phyloP scores from a whole-genome alignment of 768 basidiomycete genomes.

The Mycena epipterygia region DNA sequence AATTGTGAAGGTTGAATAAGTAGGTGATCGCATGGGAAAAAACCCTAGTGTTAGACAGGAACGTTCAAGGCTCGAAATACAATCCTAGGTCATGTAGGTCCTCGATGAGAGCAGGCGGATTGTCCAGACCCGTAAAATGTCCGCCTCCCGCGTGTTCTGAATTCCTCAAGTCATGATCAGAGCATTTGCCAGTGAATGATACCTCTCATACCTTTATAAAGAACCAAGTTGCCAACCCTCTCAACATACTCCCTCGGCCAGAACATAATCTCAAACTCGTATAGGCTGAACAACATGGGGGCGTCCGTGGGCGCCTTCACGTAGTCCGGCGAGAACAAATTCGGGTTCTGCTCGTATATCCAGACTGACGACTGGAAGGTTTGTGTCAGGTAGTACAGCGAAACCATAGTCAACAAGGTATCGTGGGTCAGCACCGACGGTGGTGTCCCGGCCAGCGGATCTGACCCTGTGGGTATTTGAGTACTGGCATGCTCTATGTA shows the following conservation, averaged over 20 bases:
- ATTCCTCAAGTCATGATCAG: background rate
- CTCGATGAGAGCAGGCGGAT: slow-evolving; percentile 15
- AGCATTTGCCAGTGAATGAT: background rate
- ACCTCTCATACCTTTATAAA: slow-evolving; percentile 12
- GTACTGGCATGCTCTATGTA: too few relatives aligned
- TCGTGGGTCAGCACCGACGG: slow-evolving; percentile 10
- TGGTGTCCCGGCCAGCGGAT: slow-evolving; percentile 27
- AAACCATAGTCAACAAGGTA: slow-evolving; percentile 38
- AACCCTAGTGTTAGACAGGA: background rate
- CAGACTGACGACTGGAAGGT: slow-evolving; percentile 37
- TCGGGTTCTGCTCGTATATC: slow-evolving; percentile 30
- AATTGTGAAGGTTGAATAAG: too few relatives aligned
- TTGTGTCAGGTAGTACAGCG: slow-evolving; percentile 42
- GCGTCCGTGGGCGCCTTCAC: slow-evolving; percentile 8
- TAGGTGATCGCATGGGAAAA: too few relatives aligned
- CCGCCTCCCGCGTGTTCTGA: slow-evolving; percentile 25
- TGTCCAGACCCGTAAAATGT: slow-evolving; percentile 26
- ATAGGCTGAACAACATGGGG: slow-evolving; percentile 7
- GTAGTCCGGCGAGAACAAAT: background rate
- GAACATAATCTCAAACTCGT: slow-evolving; percentile 14
- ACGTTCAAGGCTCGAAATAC: background rate
- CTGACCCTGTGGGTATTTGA: slow-evolving; percentile 8
- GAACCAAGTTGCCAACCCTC: slow-evolving; percentile 12
- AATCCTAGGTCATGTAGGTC: slow-evolving; percentile 4
- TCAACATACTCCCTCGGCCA: slow-evolving; percentile 14